Evolutionary conservation across 2,329 filamentous ascomycete genomes (phyloP), one percentile per base, ranked within the genome.

Genomic region (Didymella lethalis): DNA sequence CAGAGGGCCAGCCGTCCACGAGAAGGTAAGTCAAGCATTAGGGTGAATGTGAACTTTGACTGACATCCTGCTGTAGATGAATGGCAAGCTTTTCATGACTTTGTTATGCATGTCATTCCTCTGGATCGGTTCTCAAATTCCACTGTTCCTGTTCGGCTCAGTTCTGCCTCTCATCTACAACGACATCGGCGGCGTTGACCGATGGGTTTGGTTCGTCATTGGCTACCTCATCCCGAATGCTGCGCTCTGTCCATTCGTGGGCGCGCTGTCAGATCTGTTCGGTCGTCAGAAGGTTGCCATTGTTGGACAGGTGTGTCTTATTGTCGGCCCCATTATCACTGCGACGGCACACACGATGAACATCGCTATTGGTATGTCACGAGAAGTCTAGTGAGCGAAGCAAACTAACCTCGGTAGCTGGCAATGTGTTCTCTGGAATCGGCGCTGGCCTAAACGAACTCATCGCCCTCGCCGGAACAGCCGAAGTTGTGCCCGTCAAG

Each of bases 361-460:
- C 38, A 67, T 71, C 12, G 65, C 67, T 6, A 74, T 74, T 32
- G 68, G 72, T 70, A 68, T 25, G 62, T 54, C 7, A 14, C 1
- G 16, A 1, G 12, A 4, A n/a, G 2, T 40, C 4, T 12, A 5
- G n/a, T 31, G 5, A 14, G 8, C 1, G 14, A 14, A 10, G 7
- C 12, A 7, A 25, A 11, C 38, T 58, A n/a, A 54, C 26, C 6
- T 6, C 1, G 38, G 1, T 40, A 73, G 70, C 66, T 54, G 72
- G 70, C 6, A 63, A 67, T 14, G 81, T 83, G 2, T 80, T 90
- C 62, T 82, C 87, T 10, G 88, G 88, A 1, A 78, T 86, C 6
- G 88, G 88, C 32, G 87, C 88, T 11, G 88, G 88, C 14, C 83
- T 90, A 60, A 88, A 87, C 64, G 88, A 90, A 72, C 78, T 91